These are phyloP conservation scores for Gossypium herbaceum DNA, from an alignment of 345 rosid species.

Conservation along the genomic window DNA sequence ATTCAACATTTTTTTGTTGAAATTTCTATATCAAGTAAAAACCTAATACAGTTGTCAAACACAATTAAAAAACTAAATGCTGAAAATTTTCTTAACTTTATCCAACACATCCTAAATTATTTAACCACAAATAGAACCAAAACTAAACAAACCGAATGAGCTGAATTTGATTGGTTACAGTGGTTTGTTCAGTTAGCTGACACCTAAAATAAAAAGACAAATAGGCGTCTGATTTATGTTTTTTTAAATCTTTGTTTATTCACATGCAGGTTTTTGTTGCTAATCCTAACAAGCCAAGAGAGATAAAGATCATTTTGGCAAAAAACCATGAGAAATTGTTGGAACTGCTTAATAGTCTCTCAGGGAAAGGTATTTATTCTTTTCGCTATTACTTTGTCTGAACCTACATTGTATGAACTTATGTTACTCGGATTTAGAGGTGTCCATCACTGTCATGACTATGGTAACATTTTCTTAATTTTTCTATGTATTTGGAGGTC, in stretches of 20 bases:
- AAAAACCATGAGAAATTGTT: conserved; percentile 75
- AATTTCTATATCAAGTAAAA: no score
- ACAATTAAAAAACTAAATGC: no score
- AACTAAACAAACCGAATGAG: no score
- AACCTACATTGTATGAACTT: neutral
- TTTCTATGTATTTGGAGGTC: neutral
- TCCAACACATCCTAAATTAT: no score
- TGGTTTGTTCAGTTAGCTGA: neutral
- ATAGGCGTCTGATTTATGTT: no score
- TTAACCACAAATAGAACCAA: no score
- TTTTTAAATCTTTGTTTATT: neutral
- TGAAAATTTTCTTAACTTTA: no score
- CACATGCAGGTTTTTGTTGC: conserved; percentile 81
- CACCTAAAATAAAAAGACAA: neutral
- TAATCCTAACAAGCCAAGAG: conserved; percentile 91
- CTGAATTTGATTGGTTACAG: neutral
- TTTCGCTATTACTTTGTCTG: neutral
- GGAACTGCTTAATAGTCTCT: conserved; percentile 52
- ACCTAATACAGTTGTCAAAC: no score
- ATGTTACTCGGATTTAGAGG: neutral
- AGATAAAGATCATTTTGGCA: conserved; percentile 76
- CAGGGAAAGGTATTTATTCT: conserved; percentile 63
- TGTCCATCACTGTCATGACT: neutral
- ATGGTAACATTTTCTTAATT: no score
- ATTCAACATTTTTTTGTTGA: no score